These are phyloP conservation scores for Amanita rubescens DNA, from an alignment of 768 basidiomycete genomes.

Conservation along the genomic window DNA sequence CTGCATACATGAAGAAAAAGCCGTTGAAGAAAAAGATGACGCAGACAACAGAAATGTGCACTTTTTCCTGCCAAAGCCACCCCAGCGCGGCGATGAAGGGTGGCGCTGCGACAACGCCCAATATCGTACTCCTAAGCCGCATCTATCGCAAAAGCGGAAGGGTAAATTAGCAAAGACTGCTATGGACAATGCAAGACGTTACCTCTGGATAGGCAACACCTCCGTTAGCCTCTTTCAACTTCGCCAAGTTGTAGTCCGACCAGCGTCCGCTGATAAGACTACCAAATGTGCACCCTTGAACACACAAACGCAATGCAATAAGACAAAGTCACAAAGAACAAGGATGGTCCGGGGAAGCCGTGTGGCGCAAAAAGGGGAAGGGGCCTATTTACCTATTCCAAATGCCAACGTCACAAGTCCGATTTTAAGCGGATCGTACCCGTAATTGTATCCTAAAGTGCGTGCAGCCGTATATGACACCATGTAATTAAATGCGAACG, in stretches of 20 bases:
- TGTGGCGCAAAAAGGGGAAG: background rate
- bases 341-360: background rate
- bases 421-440: constrained; percentile 60
- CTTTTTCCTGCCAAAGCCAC: constrained; percentile 62
- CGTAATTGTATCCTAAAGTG: constrained; percentile 56
- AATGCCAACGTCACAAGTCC: constrained; percentile 74
- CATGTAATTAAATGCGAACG: constrained; percentile 66
- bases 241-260: constrained; percentile 34
- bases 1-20: constrained; percentile 62
- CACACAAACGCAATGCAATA: background rate
- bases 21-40: constrained; percentile 67
- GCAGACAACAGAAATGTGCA: constrained; percentile 62
- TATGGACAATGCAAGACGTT: background rate
- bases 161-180: background rate
- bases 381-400: constrained; percentile 46
- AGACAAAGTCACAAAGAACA: background rate
- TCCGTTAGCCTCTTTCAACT: constrained; percentile 30
- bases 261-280: constrained; percentile 39
- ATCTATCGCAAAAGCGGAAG: constrained; percentile 39
- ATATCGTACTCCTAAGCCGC: constrained; percentile 57
- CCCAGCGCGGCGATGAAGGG: constrained; percentile 59
- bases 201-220: constrained; percentile 59
- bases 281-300: constrained; percentile 30
- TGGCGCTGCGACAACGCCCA: constrained; percentile 54
- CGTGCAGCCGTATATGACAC: constrained; percentile 70